A percentile compares a stretch with the other conserved stretches of the same genome.
Conservation (phyloP, 129 eudicot species). For the Dittrichia graveolens region DNA sequence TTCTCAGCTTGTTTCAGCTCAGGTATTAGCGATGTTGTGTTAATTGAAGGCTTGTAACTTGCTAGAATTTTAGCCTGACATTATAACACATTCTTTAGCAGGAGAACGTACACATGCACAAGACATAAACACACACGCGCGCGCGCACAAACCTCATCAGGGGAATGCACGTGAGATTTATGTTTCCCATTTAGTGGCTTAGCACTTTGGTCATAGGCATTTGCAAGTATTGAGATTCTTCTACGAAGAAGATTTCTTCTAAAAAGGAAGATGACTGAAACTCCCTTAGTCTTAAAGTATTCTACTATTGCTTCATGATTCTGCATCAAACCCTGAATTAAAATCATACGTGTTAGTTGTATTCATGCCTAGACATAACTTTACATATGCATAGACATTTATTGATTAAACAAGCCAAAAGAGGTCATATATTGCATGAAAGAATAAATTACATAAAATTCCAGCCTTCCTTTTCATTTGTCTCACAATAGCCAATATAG, state of each 20-base stretch:
- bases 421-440: not conserved
- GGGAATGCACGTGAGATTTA: slow-evolving; percentile 90
- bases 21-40: slow-evolving; percentile 62
- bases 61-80: slow-evolving; percentile 89
- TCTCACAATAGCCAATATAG: too few species aligned
- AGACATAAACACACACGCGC: slow-evolving; percentile 14
- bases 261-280: slow-evolving; percentile 79
- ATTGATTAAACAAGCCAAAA: slow-evolving; percentile 17
- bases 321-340: slow-evolving; percentile 76
- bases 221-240: slow-evolving; percentile 89
- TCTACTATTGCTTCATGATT: slow-evolving; percentile 81
- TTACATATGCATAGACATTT: slow-evolving; percentile 11
- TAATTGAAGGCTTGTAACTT: slow-evolving; percentile 66
- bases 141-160: slow-evolving; percentile 64
- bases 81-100: slow-evolving; percentile 4
- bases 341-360: not conserved
- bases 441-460: too few species aligned
- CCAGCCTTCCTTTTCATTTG: too few species aligned
- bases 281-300: slow-evolving; percentile 69
- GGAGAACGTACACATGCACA: slow-evolving; percentile 1
- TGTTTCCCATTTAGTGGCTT: slow-evolving; percentile 89
- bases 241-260: slow-evolving; percentile 91
- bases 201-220: slow-evolving; percentile 80
- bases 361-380: not conserved
- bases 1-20: slow-evolving; percentile 69